Conservation (phyloP, 257 asterid species). For the Leptodermis oblonga region DNA sequence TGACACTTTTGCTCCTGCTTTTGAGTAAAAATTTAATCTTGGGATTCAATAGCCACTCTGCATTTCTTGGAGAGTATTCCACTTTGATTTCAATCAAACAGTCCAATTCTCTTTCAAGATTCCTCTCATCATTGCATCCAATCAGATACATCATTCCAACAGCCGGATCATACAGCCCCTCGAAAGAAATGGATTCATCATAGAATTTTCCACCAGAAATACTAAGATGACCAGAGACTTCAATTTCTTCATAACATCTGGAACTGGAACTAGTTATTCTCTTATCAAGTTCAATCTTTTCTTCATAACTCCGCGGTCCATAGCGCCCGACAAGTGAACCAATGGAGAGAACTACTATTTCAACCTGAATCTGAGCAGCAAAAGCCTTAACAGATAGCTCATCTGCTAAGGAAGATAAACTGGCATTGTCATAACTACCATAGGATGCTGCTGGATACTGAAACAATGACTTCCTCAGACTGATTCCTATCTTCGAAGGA, state of each 20-base stretch:
- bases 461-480: conserved; percentile 7
- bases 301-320: neutral
- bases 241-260: conserved; percentile 4
- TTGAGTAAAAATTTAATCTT: conserved; percentile 16
- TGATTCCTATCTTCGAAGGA: conserved; percentile 1
- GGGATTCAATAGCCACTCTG: conserved; percentile 21
- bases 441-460: conserved; percentile 18
- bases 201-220: conserved; percentile 1
- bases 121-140: conserved; percentile 11
- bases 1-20: conserved; percentile 12
- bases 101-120: conserved; percentile 5
- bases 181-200: neutral
- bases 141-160: conserved; percentile 15
- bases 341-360: conserved; percentile 14
- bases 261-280: conserved; percentile 3
- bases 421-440: conserved; percentile 9
- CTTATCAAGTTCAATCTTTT: neutral
- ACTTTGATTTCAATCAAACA: conserved; percentile 15
- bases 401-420: conserved; percentile 14
- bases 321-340: conserved; percentile 20
- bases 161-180: conserved; percentile 16
- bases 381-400: conserved; percentile 13
- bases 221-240: conserved; percentile 15
- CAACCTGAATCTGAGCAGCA: conserved; percentile 12
- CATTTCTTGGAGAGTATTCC: conserved; percentile 17